Evolutionary conservation across 225 moss, liverwort and hornwort species (phyloP), one percentile per base, ranked within the genome.

Genomic region (Polytrichum formosum): DNA sequence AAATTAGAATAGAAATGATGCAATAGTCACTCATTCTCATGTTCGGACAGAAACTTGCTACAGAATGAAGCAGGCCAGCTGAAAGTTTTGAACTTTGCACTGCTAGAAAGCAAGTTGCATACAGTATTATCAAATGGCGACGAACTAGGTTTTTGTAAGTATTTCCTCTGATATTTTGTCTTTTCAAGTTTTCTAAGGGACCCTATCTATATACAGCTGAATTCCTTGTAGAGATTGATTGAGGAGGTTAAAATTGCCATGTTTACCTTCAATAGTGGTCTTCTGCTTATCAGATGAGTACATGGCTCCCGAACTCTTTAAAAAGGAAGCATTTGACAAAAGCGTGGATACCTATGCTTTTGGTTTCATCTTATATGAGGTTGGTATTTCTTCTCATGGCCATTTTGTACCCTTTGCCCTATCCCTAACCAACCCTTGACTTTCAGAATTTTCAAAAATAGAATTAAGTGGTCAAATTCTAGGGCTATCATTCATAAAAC

Each of bases 31-130:
- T 85, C 64, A 79, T 78, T 69, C 78, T 70, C 63, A 74, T 80
- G 64, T 80, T 65, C 37, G 53, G 63, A 29, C 90, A 93, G 93
- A 81, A 91, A 91, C 70, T 71, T 93, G 80, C 81, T 93, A 21
- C 74, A 76, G 71, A 84, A 88, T 66, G 93, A 88, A 70, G 87
- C 89, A 4, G 90, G 87, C 29, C 90, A 90, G 69, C 70, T 92
- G 55, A 83, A 87, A 79, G 63, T 87, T 22, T 64, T 64, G 5
- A 78, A 69, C 72, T 74, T 81, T 19, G 83, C 80, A 72, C 69
- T 60, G 16, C 66, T 83, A 25, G 76, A 66, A 46, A 81, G 78
- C 61, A 72, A 61, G 27, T 60, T 86, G 35, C 66, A 69, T 31
- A 26, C 33, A 9, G 37, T 61, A 16, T 26, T 59, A 37, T 78